Base-by-base conservation (phyloP, 495 filamentous ascomycete species). In the Penicillium alfredii region DNA sequence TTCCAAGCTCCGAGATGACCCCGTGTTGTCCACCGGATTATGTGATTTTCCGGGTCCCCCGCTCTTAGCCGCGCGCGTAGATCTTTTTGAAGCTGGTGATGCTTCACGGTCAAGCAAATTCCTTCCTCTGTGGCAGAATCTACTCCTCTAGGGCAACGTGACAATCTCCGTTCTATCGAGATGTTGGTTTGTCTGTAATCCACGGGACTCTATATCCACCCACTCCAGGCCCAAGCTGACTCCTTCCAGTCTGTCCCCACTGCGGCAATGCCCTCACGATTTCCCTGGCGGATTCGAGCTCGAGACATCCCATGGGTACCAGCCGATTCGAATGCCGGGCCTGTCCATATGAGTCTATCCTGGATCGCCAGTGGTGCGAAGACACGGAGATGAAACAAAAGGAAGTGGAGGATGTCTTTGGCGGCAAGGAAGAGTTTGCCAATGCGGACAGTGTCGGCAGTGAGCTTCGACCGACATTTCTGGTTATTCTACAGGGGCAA, bases 301-400 rank as follows among this genome's bases (percentile, higher is more conserved):
- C 58, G 10, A 54, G 61, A 34, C 56, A 69, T 38, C 69, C 70
- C 9, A 44, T 60, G 19, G 74, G 72, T 7, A 66, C 76, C 32
- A 85, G 86, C 58, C 77, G 86, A 19, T 81, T 96, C 55, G 87
- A 94, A 67, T 98, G 92, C 66, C 82, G 84, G 25, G 88, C 87
- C 30, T 98, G 92, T 47, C 88, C 92, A 6, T 98, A 94, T 66
- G 73, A 89, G 61, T 84, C 80, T 55, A 59, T 81, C 20, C 74
- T 95, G 45, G 75, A 76, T 31, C 68, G 80, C 43, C 72, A 78
- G 24, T 82, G 80, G 63, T 93, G 70, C 55, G 84, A 89, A 56
- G 81, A 86, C 39, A 84, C 78, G 33, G 40, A 56, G 2, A 76
- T 81, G 66, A 80, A 81, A 56, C 71, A 80, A 40, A 89, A 88